phyloP scores from a whole-genome alignment of 2,329 filamentous ascomycete species.

The Amauroascus verrucosus region DNA sequence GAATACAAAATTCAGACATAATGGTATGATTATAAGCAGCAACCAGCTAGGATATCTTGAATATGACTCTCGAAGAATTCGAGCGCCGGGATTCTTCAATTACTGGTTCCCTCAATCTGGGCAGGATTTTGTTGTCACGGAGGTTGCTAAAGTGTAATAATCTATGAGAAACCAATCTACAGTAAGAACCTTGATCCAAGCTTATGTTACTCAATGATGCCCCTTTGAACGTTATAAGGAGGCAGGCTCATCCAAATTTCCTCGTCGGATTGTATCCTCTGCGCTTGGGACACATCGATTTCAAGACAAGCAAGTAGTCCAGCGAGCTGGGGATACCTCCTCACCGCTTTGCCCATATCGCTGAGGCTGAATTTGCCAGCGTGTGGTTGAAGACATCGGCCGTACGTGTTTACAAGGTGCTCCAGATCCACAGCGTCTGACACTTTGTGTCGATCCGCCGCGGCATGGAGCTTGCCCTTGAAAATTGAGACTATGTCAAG shows the following conservation, averaged over 20 bases:
- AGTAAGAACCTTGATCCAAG: not conserved
- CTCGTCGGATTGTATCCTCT: not conserved
- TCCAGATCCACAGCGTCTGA: not conserved
- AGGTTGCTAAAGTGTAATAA: conserved; percentile 8
- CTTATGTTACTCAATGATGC: not conserved
- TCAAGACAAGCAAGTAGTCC: too few species aligned
- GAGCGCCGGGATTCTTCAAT: conserved; percentile 11
- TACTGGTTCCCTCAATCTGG: conserved; percentile 1
- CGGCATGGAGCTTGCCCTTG: not conserved
- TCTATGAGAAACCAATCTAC: not conserved
- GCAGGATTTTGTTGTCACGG: conserved; percentile 8
- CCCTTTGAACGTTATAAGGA: not conserved
- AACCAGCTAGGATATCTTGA: conserved; percentile 39
- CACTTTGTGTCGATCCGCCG: not conserved
- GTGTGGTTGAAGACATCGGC: not conserved
- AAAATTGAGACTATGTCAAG: not conserved
- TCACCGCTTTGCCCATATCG: too few species aligned
- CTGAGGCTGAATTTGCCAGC: too few species aligned
- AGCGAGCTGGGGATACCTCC: too few species aligned
- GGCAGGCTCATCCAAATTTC: not conserved
- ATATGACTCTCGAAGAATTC: conserved; percentile 21
- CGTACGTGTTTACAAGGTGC: not conserved
- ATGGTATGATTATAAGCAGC: conserved; percentile 30
- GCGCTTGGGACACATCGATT: not conserved
- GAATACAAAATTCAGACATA: conserved; percentile 32